Base-by-base conservation (phyloP, 2,329 filamentous ascomycete species). In the Myriosclerotinia duriaeana region DNA sequence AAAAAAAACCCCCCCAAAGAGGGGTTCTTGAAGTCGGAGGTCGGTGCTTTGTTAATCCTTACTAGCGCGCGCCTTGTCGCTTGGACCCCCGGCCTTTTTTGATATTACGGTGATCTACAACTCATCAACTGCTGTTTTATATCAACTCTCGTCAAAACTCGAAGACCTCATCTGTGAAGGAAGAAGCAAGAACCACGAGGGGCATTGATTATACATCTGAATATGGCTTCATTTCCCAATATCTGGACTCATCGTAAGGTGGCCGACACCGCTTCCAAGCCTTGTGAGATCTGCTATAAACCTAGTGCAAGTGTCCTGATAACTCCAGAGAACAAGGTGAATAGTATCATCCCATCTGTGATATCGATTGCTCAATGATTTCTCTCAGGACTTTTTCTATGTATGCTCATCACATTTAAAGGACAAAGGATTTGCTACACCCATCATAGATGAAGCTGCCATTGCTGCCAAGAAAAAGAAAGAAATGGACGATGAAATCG, bases 261-360 rank as follows among this genome's bases (percentile, higher is more conserved):
- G 46, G 93, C 93, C 15, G 92, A 96, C 40, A 85, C 87, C n/a
- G 85, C 89, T 1, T 85, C 91, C 15, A 96, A 91, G 78, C 83
- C 91, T 60, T 99, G 95, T 79, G 90, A 92, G 78, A 87, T 98
- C 70, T 98, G 95, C 83, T 96, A 89, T 82, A 96, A 95, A 79
- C 90, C 91, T 11, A 92, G 89, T 67, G 87, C 89, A 8, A 96
- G 89, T 71, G 94, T 98, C 22, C 82, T 99, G 65, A 91, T 97
- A 72, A 96, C 93, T 11, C 86, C 91, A 0, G 93, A 96, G 74
- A 93, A 92, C 74, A 95, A 94, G 87, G 93, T 95, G 11, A 53
- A 66, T 64, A n/a, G 26, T 14, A 50, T 4, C 50, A 36, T 48
- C 12, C 53, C 46, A 17, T 46, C 8, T 40, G 30, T 46, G 15